Evolutionary conservation across 208 protist genomes (phyloP).

Genomic region (Kentomonas sorsogonicus): DNA sequence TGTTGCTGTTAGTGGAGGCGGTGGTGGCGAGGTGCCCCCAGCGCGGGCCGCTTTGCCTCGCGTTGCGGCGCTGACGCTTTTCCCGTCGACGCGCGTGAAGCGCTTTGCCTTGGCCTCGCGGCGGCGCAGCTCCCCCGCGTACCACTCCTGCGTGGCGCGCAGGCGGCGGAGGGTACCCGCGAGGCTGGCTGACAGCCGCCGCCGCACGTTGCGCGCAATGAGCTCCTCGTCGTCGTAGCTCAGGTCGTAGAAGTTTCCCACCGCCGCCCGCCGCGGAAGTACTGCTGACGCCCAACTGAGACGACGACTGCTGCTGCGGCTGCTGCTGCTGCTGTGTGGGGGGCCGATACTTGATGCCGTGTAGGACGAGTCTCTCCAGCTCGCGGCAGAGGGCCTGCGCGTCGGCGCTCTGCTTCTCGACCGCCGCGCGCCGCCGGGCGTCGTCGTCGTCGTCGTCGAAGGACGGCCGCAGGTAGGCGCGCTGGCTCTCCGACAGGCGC

Average conservation of each 20-base stretch:
- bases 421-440: constrained; percentile 14
- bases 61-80: too few species aligned
- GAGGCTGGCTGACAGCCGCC: constrained; percentile 40
- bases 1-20: too few species aligned
- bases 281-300: too few species aligned
- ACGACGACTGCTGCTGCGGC: too few species aligned
- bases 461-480: constrained; percentile 36
- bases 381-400: constrained; percentile 49
- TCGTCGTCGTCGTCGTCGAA: constrained; percentile 58
- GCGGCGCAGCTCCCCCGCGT: constrained; percentile 35
- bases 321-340: too few species aligned
- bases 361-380: constrained; percentile 62
- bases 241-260: constrained; percentile 18
- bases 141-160: constrained; percentile 53
- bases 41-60: too few species aligned
- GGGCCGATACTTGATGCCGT: too few species aligned
- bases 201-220: constrained; percentile 39
- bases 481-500: constrained; percentile 34
- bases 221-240: constrained; percentile 44
- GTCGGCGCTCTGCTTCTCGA: constrained; percentile 34
- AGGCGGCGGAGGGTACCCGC: constrained; percentile 35
- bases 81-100: constrained; percentile 61
- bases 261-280: too few species aligned
- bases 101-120: constrained; percentile 40
- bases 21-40: too few species aligned